Base-by-base conservation (phyloP, 2,329 filamentous ascomycete genomes). In the Paecilomyces dactylethromorphus region DNA sequence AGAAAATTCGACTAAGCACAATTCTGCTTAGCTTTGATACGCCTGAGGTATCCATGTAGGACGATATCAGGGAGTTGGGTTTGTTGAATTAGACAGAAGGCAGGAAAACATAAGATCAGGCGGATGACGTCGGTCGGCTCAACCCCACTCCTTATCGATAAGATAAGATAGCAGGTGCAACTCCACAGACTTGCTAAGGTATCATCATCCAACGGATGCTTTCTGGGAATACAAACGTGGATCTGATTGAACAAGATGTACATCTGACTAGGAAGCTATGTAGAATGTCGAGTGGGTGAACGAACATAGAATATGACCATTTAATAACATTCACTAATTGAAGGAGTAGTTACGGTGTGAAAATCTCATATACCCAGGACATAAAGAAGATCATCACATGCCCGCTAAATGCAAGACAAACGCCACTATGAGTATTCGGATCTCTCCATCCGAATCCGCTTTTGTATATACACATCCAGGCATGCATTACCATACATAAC, bases 121-220 rank as follows among this genome's bases (percentile, higher is more conserved):
- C 1, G 15, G 39, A 45, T 45, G 39, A 45, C 39, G 39, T 45
- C 39, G 39, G 63, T 68, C 55, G 22, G 50, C 59, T 60, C 57
- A 51, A 58, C 58, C 56, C 51, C 12, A 26, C 13, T 15, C 18
- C 52, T 56, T 61, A 58, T 57, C 53, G 49, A 59, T 35, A 50
- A 56, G 57, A 56, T 56, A 52, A 52, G 50, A 52, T 26, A 24
- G 13, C 13, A 11, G 7, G n/a, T 26, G 24, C 24, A 26, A 26
- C 24, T 26, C 24, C 5, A 5, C 24, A 26, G 5, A 26, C 24
- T 26, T 5, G 24, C 24, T 5, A n/a, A 18, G 15, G 8, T 5
- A 5, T n/a, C 13, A 45, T 45, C 35, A 39, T 39, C 5, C 13
- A n/a, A 15, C n/a, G 11, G 7, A 39, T 39, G 12, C n/a, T 3